Conservation (phyloP, 2,329 filamentous ascomycete species). For the Phoma sp. region DNA sequence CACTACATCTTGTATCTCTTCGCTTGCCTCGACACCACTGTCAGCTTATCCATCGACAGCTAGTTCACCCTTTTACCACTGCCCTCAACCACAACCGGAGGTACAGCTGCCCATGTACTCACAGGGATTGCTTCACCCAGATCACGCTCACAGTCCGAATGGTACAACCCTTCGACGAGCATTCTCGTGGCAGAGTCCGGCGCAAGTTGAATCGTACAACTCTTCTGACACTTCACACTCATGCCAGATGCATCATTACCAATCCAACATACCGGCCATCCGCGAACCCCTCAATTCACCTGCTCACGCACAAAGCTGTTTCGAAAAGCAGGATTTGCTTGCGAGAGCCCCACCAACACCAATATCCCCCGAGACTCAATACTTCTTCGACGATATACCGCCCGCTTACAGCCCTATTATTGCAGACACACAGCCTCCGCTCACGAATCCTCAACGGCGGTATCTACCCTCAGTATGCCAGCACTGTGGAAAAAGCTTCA, state of each 20-base stretch:
- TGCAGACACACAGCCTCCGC: background rate
- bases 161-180: no score
- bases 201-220: background rate
- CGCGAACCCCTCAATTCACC: background rate
- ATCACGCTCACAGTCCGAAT: background rate
- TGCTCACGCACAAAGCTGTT: background rate
- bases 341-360: background rate
- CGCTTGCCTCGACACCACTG: background rate
- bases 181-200: background rate
- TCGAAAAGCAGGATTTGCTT: background rate
- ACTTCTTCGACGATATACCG: background rate
- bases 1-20: background rate
- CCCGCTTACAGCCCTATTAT: conserved; percentile 1
- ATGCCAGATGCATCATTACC: background rate
- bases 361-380: background rate
- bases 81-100: background rate
- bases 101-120: background rate
- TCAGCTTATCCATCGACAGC: conserved; percentile 3
- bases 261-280: background rate
- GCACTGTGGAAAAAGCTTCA: conserved; percentile 2
- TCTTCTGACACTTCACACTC: background rate
- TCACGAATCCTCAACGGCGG: background rate
- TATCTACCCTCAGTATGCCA: background rate
- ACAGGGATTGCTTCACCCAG: background rate
- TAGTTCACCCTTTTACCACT: background rate